These are phyloP conservation scores for Linum trigynum DNA, from an alignment of 345 rosid species.

Conservation along the genomic window DNA sequence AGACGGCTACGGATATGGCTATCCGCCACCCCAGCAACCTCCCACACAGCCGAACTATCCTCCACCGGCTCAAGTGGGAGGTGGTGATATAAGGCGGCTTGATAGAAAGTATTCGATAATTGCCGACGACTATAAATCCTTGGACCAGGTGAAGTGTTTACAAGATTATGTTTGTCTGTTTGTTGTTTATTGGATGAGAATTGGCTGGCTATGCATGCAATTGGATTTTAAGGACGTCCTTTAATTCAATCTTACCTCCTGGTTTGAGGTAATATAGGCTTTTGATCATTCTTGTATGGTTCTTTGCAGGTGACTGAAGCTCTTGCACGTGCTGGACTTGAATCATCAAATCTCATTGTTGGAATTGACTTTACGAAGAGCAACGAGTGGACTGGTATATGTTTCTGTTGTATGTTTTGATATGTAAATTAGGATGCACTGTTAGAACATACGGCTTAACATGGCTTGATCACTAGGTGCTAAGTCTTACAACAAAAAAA, in stretches of 20 bases:
- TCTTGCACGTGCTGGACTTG: constrained; percentile 26
- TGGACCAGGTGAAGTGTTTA: constrained; percentile 50
- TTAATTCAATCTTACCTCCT: no score
- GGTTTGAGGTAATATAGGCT: background rate
- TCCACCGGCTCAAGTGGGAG: constrained; percentile 16
- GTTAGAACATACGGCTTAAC: constrained; percentile 6
- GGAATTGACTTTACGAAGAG: constrained; percentile 31
- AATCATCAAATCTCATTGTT: constrained; percentile 29
- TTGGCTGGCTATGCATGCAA: no score
- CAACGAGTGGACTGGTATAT: constrained; percentile 27
- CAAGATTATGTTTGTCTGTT: no score
- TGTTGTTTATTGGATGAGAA: no score
- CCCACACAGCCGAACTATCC: constrained; percentile 24
- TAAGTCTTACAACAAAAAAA: constrained; percentile 14
- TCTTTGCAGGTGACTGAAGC: constrained; percentile 23
- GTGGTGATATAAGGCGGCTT: constrained; percentile 36
- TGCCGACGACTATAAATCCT: constrained; percentile 64
- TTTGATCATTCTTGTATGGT: background rate
- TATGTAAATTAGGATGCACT: constrained; percentile 10
- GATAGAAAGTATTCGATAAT: constrained; percentile 68
- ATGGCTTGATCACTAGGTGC: constrained; percentile 21
- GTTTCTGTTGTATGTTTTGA: constrained; percentile 14
- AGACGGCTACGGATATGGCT: constrained; percentile 32
- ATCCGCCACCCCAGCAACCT: constrained; percentile 29
- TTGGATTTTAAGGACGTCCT: no score